A percentile compares a stretch with the other conserved stretches of the same genome.
Evolutionary conservation across 371 early-diverging fungal species (phyloP).

Genomic region (Basidiobolus meristosporus): DNA sequence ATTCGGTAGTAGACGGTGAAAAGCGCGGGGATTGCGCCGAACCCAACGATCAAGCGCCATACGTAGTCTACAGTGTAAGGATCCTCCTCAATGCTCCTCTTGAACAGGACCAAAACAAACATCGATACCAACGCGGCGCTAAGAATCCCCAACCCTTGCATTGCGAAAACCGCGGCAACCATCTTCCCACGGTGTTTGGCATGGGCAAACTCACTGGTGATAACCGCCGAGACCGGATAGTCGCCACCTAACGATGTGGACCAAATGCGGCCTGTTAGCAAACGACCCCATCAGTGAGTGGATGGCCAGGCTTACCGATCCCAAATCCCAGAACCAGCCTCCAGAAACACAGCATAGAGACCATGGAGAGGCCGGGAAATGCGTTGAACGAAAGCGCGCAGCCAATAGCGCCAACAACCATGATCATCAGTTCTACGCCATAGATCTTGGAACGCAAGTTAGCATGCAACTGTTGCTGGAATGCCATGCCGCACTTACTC

Average conservation of each 20-base stretch:
- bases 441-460: slow-evolving; percentile 45
- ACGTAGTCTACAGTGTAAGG: slow-evolving; percentile 55
- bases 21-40: slow-evolving; percentile 70
- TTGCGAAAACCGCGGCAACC: slow-evolving; percentile 70
- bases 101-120: slow-evolving; percentile 48
- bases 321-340: slow-evolving; percentile 69
- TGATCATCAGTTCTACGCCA: slow-evolving; percentile 69
- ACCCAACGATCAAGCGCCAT: slow-evolving; percentile 68
- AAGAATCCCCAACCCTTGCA: slow-evolving; percentile 83
- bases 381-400: slow-evolving; percentile 53
- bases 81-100: slow-evolving; percentile 32
- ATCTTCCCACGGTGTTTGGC: slow-evolving; percentile 43
- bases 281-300: no score
- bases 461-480: no score
- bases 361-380: slow-evolving; percentile 39
- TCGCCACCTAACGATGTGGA: slow-evolving; percentile 28
- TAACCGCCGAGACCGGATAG: slow-evolving; percentile 67
- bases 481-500: background rate
- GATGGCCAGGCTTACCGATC: slow-evolving; percentile 14
- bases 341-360: slow-evolving; percentile 60
- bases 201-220: slow-evolving; percentile 75
- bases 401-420: slow-evolving; percentile 55
- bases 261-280: no score
- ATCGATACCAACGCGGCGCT: slow-evolving; percentile 50
- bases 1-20: slow-evolving; percentile 72